phyloP scores from a whole-genome alignment of 768 basidiomycete species.

The Gelatoporia subvermispora region DNA sequence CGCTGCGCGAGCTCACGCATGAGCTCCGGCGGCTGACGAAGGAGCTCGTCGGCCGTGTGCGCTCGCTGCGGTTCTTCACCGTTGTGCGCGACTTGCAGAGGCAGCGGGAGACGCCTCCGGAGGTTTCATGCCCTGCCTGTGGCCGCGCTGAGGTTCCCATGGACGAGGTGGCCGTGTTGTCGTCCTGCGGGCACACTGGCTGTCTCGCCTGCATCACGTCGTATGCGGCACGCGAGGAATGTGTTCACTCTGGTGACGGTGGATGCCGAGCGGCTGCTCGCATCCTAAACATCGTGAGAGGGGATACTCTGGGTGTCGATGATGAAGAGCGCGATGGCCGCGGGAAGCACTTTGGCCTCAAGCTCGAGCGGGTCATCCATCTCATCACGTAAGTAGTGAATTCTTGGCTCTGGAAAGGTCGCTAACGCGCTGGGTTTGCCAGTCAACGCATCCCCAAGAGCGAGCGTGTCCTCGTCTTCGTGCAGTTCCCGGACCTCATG shows the following conservation, averaged over 20 bases:
- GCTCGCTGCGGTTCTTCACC: conserved; percentile 89
- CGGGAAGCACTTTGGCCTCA: conserved; percentile 78
- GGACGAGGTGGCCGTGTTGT: conserved; percentile 75
- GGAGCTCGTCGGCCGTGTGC: conserved; percentile 84
- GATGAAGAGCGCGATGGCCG: conserved; percentile 67
- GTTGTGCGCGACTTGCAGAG: conserved; percentile 87
- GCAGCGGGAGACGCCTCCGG: conserved; percentile 54
- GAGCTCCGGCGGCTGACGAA: conserved; percentile 79
- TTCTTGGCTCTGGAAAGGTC: background rate
- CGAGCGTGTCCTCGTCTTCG: conserved; percentile 86
- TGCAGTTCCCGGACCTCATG: conserved; percentile 94
- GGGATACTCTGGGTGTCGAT: conserved; percentile 73
- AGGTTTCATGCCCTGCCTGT: conserved; percentile 62
- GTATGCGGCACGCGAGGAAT: conserved; percentile 75
- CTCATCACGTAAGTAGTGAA: conserved; percentile 61
- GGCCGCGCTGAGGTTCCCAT: conserved; percentile 49
- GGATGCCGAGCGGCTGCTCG: conserved; percentile 78
- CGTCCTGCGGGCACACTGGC: conserved; percentile 89
- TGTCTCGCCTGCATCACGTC: conserved; percentile 68
- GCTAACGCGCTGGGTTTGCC: conserved; percentile 1
- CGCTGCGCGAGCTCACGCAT: conserved; percentile 83
- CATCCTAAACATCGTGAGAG: conserved; percentile 77
- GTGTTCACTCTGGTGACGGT: conserved; percentile 66
- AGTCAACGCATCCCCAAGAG: conserved; percentile 66
- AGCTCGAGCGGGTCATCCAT: conserved; percentile 71